A percentile compares a stretch with the other conserved stretches of the same genome.
These are phyloP conservation scores for Rhodotorula sp. DNA, from an alignment of 1,284 basidiomycete species.

Conservation along the genomic window DNA sequence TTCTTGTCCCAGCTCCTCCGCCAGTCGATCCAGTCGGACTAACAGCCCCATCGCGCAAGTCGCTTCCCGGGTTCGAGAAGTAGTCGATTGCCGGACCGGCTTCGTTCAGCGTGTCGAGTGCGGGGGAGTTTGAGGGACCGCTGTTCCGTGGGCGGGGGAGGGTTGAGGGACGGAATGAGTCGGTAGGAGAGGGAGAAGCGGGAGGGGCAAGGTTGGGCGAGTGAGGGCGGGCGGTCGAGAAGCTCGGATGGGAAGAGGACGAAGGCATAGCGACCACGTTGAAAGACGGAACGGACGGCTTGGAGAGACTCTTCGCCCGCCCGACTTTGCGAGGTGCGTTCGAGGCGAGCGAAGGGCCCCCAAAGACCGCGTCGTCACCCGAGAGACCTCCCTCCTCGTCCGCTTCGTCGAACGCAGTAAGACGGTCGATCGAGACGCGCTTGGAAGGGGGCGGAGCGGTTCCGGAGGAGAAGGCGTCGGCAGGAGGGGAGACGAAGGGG, in stretches of 20 bases:
- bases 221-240: slow-evolving; percentile 27
- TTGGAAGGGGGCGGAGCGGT: slow-evolving; percentile 29
- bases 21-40: slow-evolving; percentile 1
- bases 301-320: slow-evolving; percentile 31
- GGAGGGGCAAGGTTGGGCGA: neutral
- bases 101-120: slow-evolving; percentile 37
- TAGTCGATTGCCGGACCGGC: slow-evolving; percentile 32
- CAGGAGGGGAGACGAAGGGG: slow-evolving; percentile 1
- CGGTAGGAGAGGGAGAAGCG: neutral
- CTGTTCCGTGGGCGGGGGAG: slow-evolving; percentile 6
- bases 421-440: slow-evolving; percentile 34
- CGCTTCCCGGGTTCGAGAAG: slow-evolving; percentile 27
- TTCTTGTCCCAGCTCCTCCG: neutral
- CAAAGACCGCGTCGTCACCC: slow-evolving; percentile 30
- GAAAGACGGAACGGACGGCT: slow-evolving; percentile 28
- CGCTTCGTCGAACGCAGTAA: slow-evolving; percentile 11
- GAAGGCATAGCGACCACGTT: slow-evolving; percentile 26
- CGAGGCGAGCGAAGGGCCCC: slow-evolving; percentile 16
- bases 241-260: slow-evolving; percentile 34
- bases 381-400: slow-evolving; percentile 12
- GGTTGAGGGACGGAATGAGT: slow-evolving; percentile 4
- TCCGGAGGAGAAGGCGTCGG: neutral
- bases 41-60: slow-evolving; percentile 14
- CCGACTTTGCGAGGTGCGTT: slow-evolving; percentile 12
- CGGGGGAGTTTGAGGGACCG: slow-evolving; percentile 12